Evolutionary conservation across 2,329 filamentous ascomycete genomes (phyloP), one percentile per base, ranked within the genome.

Genomic region (Trichophyton simii): DNA sequence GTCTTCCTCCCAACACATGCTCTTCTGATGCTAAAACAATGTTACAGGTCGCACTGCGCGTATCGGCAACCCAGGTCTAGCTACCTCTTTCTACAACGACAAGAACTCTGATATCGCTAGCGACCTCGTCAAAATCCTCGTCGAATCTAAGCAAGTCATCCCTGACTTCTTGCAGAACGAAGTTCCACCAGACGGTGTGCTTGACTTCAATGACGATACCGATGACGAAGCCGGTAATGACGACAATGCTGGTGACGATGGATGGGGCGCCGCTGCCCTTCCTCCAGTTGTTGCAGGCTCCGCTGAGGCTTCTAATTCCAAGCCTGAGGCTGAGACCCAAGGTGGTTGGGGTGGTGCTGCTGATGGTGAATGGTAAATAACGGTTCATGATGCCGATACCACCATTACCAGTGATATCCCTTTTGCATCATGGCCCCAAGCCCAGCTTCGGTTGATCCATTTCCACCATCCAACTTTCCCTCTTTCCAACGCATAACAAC

Each of bases 11-110:
- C 9, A 22, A 55, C 8, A 20, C 38, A 25, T 38, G 11, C 28
- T 34, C 18, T 58, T 22, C 18, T 55, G 57, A 25, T 61, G 63
- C 58, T 57, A 60, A 34, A 20, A 44, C 1, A 15, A 7, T 20
- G 55, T 4, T 31, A 59, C 63, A 90, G 87, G 94, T 64, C 91
- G 94, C 63, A 99, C 94, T 67, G 94, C 89, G 60, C 89, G 94
- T 60, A 96, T 96, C 70, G 94, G 94, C 1, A 88, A 96, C 67
- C 81, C 82, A 52, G 94, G 94, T 18, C 77, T 91, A 3, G 91
- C 94, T 0, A 92, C 88, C 0, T 96, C 92, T 0, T 92, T 99
- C 77, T 97, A 87, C 78, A 89, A 86, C 28, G 86, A 91, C 0
- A 78, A 81, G 0, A 88, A 97, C 67, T 83, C 87, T 61, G 81